A percentile compares a stretch with the other conserved stretches of the same genome.
phyloP scores from a whole-genome alignment of 306 rosid genomes.

The Vicia villosa region DNA sequence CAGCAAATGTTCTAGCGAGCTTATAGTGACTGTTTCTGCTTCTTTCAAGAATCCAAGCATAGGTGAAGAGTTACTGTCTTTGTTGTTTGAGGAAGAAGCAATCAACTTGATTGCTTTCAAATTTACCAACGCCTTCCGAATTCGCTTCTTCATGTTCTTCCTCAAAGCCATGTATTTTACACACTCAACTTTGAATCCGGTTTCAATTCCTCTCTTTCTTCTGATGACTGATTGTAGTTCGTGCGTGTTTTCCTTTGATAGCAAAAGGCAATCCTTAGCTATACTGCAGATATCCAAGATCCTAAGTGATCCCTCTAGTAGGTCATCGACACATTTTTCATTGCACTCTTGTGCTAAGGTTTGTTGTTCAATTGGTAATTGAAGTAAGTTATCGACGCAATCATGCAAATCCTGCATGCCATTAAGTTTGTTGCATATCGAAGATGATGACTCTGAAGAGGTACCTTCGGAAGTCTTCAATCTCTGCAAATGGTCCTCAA shows the following conservation, averaged over 20 bases:
- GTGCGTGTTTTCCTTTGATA: constrained; percentile 35
- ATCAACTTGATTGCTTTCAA: constrained; percentile 31
- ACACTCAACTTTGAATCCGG: constrained; percentile 14
- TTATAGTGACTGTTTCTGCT: constrained; percentile 31
- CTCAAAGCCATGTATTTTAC: constrained; percentile 34
- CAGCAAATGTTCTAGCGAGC: constrained; percentile 35
- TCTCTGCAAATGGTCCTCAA: constrained; percentile 38
- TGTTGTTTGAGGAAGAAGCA: constrained; percentile 21
- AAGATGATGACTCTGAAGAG: constrained; percentile 37
- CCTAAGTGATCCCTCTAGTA: constrained; percentile 39
- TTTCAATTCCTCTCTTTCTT: constrained; percentile 26
- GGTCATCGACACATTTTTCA: constrained; percentile 22
- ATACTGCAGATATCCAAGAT: constrained; percentile 34
- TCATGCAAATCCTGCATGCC: constrained; percentile 45
- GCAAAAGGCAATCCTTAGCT: constrained; percentile 30
- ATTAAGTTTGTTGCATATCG: constrained; percentile 31
- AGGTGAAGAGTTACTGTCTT: background rate
- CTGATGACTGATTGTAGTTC: constrained; percentile 38
- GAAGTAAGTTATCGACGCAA: constrained; percentile 34
- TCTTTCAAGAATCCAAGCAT: constrained; percentile 32
- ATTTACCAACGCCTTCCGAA: constrained; percentile 32
- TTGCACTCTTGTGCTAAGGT: constrained; percentile 33
- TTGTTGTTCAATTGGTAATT: constrained; percentile 37
- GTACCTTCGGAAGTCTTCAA: constrained; percentile 41
- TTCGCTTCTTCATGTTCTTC: constrained; percentile 34